A percentile compares a stretch with the other conserved stretches of the same genome.
Evolutionary conservation across 768 basidiomycete genomes (phyloP).

Genomic region (Tulasnella sp.): DNA sequence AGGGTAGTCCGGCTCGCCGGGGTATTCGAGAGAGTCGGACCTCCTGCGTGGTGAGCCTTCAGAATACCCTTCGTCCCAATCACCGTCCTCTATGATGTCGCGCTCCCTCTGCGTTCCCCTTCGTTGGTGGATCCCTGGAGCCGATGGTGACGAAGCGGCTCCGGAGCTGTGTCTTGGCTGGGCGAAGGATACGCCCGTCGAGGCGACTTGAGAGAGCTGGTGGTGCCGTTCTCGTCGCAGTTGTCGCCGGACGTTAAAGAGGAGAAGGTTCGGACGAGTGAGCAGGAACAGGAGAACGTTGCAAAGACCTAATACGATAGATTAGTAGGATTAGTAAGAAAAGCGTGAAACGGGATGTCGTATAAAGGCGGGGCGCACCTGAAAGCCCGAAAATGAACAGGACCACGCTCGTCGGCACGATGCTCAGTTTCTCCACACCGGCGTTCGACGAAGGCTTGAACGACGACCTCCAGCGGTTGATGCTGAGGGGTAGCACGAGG

Average conservation of each 20-base stretch:
- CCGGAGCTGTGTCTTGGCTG: background rate
- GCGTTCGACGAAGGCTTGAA: conserved; percentile 20
- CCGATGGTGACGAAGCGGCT: background rate
- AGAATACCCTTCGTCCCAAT: conserved; percentile 4
- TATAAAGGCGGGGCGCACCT: background rate
- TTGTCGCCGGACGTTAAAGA: conserved; percentile 28
- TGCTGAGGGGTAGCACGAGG: conserved; percentile 30
- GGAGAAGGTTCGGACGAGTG: conserved; percentile 33
- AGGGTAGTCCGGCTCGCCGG: background rate
- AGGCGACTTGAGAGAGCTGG: background rate
- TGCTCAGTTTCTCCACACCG: conserved; percentile 25
- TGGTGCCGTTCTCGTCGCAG: background rate
- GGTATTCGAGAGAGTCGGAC: background rate
- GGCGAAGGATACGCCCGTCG: conserved; percentile 1
- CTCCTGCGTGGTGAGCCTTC: background rate
- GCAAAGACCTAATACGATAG: background rate
- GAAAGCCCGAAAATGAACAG: conserved; percentile 33
- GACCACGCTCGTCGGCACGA: conserved; percentile 28
- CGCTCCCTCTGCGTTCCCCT: background rate
- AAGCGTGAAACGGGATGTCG: background rate
- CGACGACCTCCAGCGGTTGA: conserved; percentile 33
- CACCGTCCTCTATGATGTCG: background rate
- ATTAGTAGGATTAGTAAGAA: background rate
- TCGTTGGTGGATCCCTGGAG: background rate
- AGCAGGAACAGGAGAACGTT: conserved; percentile 34